Base-by-base conservation (phyloP, 2,329 filamentous ascomycete genomes). In the Diaporthe velutina region DNA sequence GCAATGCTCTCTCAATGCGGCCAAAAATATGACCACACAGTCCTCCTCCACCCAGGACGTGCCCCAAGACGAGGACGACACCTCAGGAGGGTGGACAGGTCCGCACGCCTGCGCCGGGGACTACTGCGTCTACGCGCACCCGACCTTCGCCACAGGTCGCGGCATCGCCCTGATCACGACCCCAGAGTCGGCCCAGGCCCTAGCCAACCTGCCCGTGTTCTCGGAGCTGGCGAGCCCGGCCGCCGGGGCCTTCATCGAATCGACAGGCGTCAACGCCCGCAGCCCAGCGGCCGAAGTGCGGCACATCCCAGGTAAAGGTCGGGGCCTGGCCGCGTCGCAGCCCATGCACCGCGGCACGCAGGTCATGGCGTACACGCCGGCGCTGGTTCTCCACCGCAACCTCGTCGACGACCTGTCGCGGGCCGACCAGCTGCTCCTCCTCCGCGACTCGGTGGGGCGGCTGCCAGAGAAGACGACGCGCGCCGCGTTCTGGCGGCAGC, bases 151-250 rank as follows among this genome's bases (percentile, higher is more conserved):
- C 30, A 57, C 54, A n/a, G 73, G 75, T 50, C 70, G 72, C 1
- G 77, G 76, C 17, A 60, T 78, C 50, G 58, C 73, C 25, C 52
- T 78, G n/a, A 72, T 78, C 22, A 77, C 73, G 52, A 75, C 70
- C 35, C 75, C 74, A 3, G 48, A 75, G 28, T 70, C 61, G 12
- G 75, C 75, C n/a, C 74, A 77, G 25, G 71, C 60, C 28, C 60
- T 78, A 8, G 76, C 73, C 55, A 76, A 74, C 55, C 25, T 76
- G n/a, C 74, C 75, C 28, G 45, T 67, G 8, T 66, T 78, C 30
- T 50, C 40, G 0, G 61, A 73, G 1, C 66, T 75, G 13, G 48
- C 66, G 4, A 30, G 57, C 57, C 50, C 48, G 15, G 19, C 35
- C n/a, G 48, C 61, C 19, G 54, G 12, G 4, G 10, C 19, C 2